These are phyloP conservation scores for Spizellomyces sp. DNA, from an alignment of 192 early-diverging fungal genomes.

Conservation along the genomic window DNA sequence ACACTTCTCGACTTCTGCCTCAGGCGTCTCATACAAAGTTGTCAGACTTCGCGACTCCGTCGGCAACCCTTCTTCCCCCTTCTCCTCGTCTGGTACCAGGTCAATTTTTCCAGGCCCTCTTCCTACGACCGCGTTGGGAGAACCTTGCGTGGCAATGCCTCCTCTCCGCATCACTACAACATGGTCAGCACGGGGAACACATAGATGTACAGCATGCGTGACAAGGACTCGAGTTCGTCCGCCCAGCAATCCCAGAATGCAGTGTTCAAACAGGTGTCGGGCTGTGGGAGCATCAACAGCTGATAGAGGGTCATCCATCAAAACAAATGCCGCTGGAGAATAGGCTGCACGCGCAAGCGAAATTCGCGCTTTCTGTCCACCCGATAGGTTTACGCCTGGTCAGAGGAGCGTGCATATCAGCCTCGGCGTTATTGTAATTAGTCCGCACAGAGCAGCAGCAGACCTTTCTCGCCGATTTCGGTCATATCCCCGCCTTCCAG, in stretches of 20 bases:
- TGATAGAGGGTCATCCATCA: conserved; percentile 86
- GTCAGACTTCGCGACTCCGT: not conserved
- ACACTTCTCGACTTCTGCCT: not conserved
- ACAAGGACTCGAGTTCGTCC: conserved; percentile 87
- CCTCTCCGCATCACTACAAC: conserved; percentile 48
- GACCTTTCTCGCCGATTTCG: conserved; percentile 71
- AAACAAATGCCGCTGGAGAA: conserved; percentile 63
- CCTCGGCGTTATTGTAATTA: conserved; percentile 29
- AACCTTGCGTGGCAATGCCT: conserved; percentile 11
- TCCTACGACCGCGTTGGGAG: conserved; percentile 17
- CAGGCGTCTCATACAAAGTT: not conserved
- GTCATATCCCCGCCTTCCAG: conserved; percentile 86
- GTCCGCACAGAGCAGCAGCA: not conserved
- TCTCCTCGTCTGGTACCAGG: conserved; percentile 18
- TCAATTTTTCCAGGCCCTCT: conserved; percentile 25
- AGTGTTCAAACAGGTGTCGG: conserved; percentile 77
- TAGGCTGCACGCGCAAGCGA: conserved; percentile 75
- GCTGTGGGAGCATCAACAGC: conserved; percentile 97
- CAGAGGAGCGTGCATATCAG: conserved; percentile 31
- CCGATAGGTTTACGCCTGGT: conserved; percentile 45
- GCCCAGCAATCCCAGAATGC: conserved; percentile 73
- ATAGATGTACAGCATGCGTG: conserved; percentile 67
- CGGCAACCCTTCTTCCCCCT: not conserved
- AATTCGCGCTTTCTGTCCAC: conserved; percentile 54
- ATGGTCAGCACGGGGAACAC: conserved; percentile 44